Conservation (phyloP, 2,329 filamentous ascomycete species). For the Alternaria atra region DNA sequence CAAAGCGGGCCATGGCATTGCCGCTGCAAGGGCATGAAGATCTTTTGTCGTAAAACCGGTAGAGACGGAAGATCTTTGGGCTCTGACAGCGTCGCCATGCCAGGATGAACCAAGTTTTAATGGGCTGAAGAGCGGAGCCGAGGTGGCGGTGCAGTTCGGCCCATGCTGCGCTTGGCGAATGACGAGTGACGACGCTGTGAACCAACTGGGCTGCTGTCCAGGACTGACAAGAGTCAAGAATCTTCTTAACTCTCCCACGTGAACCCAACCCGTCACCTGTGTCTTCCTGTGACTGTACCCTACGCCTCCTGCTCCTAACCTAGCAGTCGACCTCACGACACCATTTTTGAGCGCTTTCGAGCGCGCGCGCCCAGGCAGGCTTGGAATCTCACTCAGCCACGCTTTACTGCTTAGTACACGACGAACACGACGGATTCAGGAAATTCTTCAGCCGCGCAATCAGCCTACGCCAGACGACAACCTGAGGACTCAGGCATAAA, state of each 20-base stretch:
- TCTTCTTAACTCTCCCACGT: slow-evolving; percentile 19
- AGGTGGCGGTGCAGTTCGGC: slow-evolving; percentile 23
- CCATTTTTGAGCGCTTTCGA: slow-evolving; percentile 33
- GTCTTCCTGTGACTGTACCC: slow-evolving; percentile 18
- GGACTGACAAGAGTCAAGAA: slow-evolving; percentile 16
- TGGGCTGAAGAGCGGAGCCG: slow-evolving; percentile 8
- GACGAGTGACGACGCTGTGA: slow-evolving; percentile 17
- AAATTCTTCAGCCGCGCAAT: slow-evolving; percentile 17
- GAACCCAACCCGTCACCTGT: slow-evolving; percentile 3
- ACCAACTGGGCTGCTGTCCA: slow-evolving; percentile 11
- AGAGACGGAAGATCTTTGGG: slow-evolving; percentile 20
- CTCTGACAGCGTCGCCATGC: slow-evolving; percentile 7
- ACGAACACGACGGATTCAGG: slow-evolving; percentile 9
- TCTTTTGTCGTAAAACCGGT: slow-evolving; percentile 27
- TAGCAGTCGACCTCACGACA: slow-evolving; percentile 1
- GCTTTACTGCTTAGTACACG: slow-evolving; percentile 20
- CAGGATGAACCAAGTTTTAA: slow-evolving; percentile 17
- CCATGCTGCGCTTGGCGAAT: slow-evolving; percentile 15
- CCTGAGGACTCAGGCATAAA: slow-evolving; percentile 4
- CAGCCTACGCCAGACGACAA: slow-evolving; percentile 17
- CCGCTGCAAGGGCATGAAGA: slow-evolving; percentile 45
- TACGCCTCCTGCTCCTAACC: slow-evolving; percentile 8
- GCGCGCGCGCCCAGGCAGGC: slow-evolving; percentile 38
- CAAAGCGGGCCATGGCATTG: slow-evolving; percentile 39
- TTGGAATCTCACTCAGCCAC: slow-evolving; percentile 28